Conservation (phyloP, 164 flowering plant genomes). For the Vitis rotundifolia region DNA sequence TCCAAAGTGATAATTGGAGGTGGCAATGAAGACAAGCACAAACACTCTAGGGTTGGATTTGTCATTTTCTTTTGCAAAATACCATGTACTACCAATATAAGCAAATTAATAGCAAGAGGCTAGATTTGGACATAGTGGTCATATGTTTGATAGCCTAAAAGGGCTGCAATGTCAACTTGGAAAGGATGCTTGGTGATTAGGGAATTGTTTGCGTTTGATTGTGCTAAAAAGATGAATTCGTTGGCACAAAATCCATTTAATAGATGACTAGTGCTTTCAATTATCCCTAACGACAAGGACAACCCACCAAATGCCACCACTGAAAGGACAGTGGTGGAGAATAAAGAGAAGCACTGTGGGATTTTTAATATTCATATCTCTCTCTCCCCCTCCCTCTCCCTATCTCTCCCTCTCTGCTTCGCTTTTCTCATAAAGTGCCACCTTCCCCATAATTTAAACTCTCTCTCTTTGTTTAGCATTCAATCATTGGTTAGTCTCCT, state of each 20-base stretch:
- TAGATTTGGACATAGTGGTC: too few relatives aligned
- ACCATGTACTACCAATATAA: too few relatives aligned
- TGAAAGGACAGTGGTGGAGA: constrained; percentile 54
- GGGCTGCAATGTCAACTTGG: constrained; percentile 3
- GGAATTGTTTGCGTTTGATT: not conserved
- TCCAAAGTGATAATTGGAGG: too few relatives aligned
- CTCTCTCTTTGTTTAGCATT: not conserved
- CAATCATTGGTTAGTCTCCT: constrained; percentile 10
- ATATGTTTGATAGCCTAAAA: not conserved
- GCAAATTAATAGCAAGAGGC: too few relatives aligned
- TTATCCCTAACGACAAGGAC: constrained; percentile 71
- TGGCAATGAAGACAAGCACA: too few relatives aligned
- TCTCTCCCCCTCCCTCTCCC: not conserved
- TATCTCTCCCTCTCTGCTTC: too few relatives aligned
- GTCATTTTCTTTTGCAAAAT: too few relatives aligned
- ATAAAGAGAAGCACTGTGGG: constrained; percentile 40
- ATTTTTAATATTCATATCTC: constrained; percentile 6
- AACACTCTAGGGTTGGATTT: too few relatives aligned
- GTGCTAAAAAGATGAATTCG: constrained; percentile 11
- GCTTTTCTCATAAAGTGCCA: constrained; percentile 2
- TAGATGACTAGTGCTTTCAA: constrained; percentile 52
- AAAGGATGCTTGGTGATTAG: constrained; percentile 10
- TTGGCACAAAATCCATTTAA: constrained; percentile 40
- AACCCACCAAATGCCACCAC: constrained; percentile 66
- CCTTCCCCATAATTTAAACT: constrained; percentile 3